These are phyloP conservation scores for Trypanosoma mega DNA, from an alignment of 208 protist genomes.

Conservation along the genomic window DNA sequence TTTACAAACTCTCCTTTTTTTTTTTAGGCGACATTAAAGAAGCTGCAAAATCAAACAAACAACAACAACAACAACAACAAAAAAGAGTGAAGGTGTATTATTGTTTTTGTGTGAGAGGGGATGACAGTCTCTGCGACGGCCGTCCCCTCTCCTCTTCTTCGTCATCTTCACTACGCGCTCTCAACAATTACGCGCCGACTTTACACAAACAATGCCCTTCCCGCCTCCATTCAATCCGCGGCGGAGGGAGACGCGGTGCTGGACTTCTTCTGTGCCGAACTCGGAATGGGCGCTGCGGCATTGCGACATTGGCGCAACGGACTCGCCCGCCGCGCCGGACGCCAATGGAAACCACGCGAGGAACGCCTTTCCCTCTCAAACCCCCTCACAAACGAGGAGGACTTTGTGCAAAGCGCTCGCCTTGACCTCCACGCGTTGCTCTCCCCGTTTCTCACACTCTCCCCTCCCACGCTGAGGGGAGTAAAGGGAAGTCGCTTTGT, in stretches of 20 bases:
- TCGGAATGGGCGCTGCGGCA: conserved; percentile 50
- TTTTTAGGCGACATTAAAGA: too few relatives aligned
- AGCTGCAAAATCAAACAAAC: too few relatives aligned
- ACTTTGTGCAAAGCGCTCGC: conserved; percentile 44
- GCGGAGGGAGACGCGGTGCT: conserved; percentile 49
- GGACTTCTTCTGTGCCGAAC: conserved; percentile 59
- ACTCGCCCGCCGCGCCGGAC: conserved; percentile 15
- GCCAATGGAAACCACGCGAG: conserved; percentile 31
- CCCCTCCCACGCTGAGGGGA: conserved; percentile 24
- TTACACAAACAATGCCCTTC: conserved; percentile 31
- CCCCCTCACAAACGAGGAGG: conserved; percentile 33
- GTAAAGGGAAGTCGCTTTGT: conserved; percentile 55
- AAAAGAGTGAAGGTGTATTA: neutral
- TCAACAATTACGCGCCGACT: conserved; percentile 40
- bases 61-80: neutral
- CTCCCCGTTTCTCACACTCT: conserved; percentile 67
- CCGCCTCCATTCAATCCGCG: conserved; percentile 22
- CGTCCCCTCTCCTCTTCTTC: conserved; percentile 48
- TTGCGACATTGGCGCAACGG: conserved; percentile 50
- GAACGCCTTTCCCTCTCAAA: neutral
- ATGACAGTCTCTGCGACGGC: conserved; percentile 7
- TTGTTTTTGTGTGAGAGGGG: neutral
- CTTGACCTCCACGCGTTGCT: conserved; percentile 43
- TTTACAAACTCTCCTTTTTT: too few relatives aligned
- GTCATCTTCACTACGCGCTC: conserved; percentile 58